These are phyloP conservation scores for Sugiyamaella neomexicana DNA, from an alignment of 1,139 yeast species.

Conservation along the genomic window DNA sequence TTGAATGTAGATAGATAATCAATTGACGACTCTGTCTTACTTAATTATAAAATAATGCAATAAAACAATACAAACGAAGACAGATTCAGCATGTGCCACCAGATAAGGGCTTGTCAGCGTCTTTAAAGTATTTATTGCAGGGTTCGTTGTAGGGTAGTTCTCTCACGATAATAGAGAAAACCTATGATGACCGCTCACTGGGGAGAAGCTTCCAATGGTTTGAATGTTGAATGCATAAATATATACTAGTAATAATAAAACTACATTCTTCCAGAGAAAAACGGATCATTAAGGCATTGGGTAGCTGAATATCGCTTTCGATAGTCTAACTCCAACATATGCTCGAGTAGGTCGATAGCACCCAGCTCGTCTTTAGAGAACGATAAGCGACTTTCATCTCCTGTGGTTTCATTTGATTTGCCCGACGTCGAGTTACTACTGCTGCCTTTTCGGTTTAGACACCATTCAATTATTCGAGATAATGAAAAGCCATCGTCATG, in stretches of 20 bases:
- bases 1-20: no score
- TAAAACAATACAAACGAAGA: no score
- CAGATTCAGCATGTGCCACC: no score
- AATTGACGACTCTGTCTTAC: no score
- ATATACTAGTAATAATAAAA: neutral
- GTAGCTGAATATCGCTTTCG: slow-evolving; percentile 55
- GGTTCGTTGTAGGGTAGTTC: no score
- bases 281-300: slow-evolving; percentile 56
- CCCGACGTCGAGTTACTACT: neutral
- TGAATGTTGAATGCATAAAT: slow-evolving; percentile 2
- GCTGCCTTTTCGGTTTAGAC: slow-evolving; percentile 29
- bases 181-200: no score
- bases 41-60: no score
- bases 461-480: slow-evolving; percentile 44
- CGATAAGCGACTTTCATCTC: slow-evolving; percentile 25
- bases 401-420: slow-evolving; percentile 29
- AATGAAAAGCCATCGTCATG: slow-evolving; percentile 41
- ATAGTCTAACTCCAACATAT: slow-evolving; percentile 60
- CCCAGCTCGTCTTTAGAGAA: slow-evolving; percentile 35
- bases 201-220: no score
- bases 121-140: no score
- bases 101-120: no score
- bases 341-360: slow-evolving; percentile 55
- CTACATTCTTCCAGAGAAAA: slow-evolving; percentile 41
- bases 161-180: no score